These are phyloP conservation scores for Grosmannia clavigera DNA, from an alignment of 2,329 filamentous ascomycete species.

Conservation along the genomic window DNA sequence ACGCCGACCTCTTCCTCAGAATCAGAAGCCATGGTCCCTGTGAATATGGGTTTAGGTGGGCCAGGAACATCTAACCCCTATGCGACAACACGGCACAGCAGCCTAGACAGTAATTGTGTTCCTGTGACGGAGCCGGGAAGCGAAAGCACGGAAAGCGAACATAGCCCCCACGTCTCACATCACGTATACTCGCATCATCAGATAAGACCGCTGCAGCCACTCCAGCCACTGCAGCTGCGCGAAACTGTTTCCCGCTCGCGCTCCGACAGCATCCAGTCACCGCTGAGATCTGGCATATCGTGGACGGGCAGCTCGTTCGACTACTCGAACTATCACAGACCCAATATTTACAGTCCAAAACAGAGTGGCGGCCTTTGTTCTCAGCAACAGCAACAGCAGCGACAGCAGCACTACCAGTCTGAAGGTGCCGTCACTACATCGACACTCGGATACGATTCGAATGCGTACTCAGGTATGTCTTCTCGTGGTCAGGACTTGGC, in stretches of 20 bases:
- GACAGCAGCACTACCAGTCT: slow-evolving; percentile 16
- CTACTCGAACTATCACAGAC: slow-evolving; percentile 37
- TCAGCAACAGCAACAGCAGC: background rate
- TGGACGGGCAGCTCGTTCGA: slow-evolving; percentile 51
- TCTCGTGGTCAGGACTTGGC: too few species aligned
- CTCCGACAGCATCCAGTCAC: slow-evolving; percentile 46
- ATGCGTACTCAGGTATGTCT: slow-evolving; percentile 36
- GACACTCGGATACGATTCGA: slow-evolving; percentile 36
- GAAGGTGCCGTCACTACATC: slow-evolving; percentile 19
- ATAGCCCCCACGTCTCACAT: background rate
- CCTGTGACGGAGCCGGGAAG: background rate
- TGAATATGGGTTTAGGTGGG: slow-evolving; percentile 14
- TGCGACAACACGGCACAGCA: slow-evolving; percentile 29
- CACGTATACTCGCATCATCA: slow-evolving; percentile 23
- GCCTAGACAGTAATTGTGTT: slow-evolving; percentile 28
- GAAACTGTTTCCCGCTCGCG: slow-evolving; percentile 45
- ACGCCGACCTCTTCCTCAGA: background rate
- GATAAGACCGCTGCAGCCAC: slow-evolving; percentile 29
- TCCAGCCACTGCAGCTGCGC: slow-evolving; percentile 43
- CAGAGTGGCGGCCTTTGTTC: background rate
- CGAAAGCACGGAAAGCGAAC: background rate
- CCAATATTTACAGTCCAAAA: slow-evolving; percentile 24
- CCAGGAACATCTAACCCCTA: slow-evolving; percentile 37
- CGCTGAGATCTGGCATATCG: slow-evolving; percentile 46
- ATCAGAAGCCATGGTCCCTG: background rate